Evolutionary conservation across 1,284 basidiomycete species (phyloP), one percentile per base, ranked within the genome.

Genomic region (Boletus smithii): DNA sequence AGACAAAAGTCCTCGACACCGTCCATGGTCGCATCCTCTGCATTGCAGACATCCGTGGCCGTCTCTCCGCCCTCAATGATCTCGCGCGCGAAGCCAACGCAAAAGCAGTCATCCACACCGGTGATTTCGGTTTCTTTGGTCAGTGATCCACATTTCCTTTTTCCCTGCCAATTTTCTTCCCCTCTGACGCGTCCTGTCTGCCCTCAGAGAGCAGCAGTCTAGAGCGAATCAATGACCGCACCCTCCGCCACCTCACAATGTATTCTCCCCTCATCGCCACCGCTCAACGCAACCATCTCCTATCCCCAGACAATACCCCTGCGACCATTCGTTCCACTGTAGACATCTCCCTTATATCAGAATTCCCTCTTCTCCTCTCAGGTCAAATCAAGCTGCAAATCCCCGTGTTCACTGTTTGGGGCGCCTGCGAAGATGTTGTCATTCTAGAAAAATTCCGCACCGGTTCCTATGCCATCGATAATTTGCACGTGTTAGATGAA

Each of bases 41-140:
- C 65, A 81, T 99, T 46, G 95, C 97, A 42, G 97, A 99, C 71
- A 92, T 98, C 55, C 83, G 94, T 58, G 94, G 94, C 49, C 78
- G 85, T 53, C 77, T 93, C 53, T 91, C 89, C 48, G 81, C 82
- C 45, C 80, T 99, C 63, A 98, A 97, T 69, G 82, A 91, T 64
- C 83, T 97, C 50, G 95, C 95, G 27, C 76, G 85, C 44, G 92
- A 97, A 61, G 83, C 81, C 48, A 85, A 88, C 62, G 93, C 92
- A n/a, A 81, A 87, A 51, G 95, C 94, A 17, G 88, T 99, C 68
- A 91, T 99, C 54, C 95, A 99, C 69, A 97, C 95, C 0, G 97
- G 97, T 48, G 97, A 99, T 75, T 99, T 99, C 84, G 97, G 97
- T 49, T 97, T 99, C 71, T 97, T 97, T 69, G 88, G 88, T 88